Evolutionary conservation across 2,329 filamentous ascomycete genomes (phyloP).

Genomic region (Penicillium sp.): DNA sequence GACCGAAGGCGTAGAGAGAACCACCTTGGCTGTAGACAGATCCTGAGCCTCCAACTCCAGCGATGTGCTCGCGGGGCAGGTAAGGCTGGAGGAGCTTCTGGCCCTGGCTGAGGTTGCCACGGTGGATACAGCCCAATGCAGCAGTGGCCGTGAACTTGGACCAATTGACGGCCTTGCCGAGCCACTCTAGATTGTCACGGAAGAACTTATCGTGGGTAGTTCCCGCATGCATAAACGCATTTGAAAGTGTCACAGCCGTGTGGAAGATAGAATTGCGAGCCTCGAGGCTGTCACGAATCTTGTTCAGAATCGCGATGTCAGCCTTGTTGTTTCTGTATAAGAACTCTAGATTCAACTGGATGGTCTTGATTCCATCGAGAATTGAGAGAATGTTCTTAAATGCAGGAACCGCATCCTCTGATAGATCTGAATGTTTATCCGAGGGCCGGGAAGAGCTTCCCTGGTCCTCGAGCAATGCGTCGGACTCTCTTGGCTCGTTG

Average conservation of each 20-base stretch:
- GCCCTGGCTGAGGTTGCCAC: slow-evolving; percentile 89
- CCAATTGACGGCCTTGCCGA: slow-evolving; percentile 98
- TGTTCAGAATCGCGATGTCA: slow-evolving; percentile 89
- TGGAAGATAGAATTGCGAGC: slow-evolving; percentile 98
- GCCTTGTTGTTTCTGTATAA: slow-evolving; percentile 93
- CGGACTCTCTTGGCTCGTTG: slow-evolving; percentile 57
- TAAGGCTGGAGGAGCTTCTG: slow-evolving; percentile 93
- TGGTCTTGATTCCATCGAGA: slow-evolving; percentile 86
- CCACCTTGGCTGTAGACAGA: slow-evolving; percentile 96
- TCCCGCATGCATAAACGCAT: slow-evolving; percentile 98
- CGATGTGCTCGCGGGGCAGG: slow-evolving; percentile 67
- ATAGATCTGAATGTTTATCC: slow-evolving; percentile 45
- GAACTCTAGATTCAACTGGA: slow-evolving; percentile 93
- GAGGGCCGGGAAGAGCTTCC: slow-evolving; percentile 38
- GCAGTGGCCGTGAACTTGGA: slow-evolving; percentile 98
- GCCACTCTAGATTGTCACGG: slow-evolving; percentile 94
- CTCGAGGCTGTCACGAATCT: slow-evolving; percentile 91
- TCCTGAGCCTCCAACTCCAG: slow-evolving; percentile 68
- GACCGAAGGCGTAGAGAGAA: slow-evolving; percentile 88
- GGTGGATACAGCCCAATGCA: slow-evolving; percentile 92
- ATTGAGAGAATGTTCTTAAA: slow-evolving; percentile 60
- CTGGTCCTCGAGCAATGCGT: slow-evolving; percentile 57
- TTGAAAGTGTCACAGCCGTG: slow-evolving; percentile 93
- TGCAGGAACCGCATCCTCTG: slow-evolving; percentile 54
- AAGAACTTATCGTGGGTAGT: slow-evolving; percentile 99